Evolutionary conservation across 2,329 filamentous ascomycete genomes (phyloP).

Genomic region (Rhexocercosporidium sp.): DNA sequence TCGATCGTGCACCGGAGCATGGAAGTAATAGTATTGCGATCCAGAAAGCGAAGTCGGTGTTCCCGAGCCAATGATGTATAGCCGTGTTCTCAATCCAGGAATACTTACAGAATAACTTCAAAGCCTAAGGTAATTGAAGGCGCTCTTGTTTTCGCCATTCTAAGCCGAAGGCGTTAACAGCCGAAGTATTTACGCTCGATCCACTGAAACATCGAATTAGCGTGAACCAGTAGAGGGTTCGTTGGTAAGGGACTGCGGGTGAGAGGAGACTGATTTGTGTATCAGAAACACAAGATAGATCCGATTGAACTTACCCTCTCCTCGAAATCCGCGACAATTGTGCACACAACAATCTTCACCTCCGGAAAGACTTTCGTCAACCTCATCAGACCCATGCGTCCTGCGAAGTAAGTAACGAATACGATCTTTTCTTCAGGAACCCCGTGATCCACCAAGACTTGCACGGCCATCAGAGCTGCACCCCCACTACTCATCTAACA

Average conservation of each 20-base stretch:
- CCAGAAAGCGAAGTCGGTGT: not conserved
- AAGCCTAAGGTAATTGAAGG: too few species aligned
- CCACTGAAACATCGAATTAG: constrained; percentile 14
- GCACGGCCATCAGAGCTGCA: constrained; percentile 87
- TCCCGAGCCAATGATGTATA: not conserved
- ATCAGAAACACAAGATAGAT: not conserved
- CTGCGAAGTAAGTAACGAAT: constrained; percentile 90
- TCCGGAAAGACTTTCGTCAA: constrained; percentile 88
- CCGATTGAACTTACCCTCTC: constrained; percentile 52
- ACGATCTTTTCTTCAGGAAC: constrained; percentile 85
- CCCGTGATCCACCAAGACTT: constrained; percentile 93
- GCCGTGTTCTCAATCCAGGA: not conserved
- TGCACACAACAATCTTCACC: constrained; percentile 84
- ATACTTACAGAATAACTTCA: not conserved
- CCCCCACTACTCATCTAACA: constrained; percentile 84
- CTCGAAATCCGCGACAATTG: constrained; percentile 81
- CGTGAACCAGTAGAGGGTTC: not conserved
- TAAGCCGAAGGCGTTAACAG: constrained; percentile 12
- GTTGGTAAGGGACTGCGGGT: not conserved
- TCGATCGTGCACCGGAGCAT: not conserved
- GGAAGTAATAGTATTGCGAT: not conserved
- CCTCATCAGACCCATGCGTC: constrained; percentile 81
- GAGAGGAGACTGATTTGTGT: too few species aligned
- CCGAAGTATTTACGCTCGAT: constrained; percentile 30
- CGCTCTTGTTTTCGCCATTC: not conserved